Evolutionary conservation across 257 asterid species (phyloP), one percentile per base, ranked within the genome.

Genomic region (Coffea eugenioides): DNA sequence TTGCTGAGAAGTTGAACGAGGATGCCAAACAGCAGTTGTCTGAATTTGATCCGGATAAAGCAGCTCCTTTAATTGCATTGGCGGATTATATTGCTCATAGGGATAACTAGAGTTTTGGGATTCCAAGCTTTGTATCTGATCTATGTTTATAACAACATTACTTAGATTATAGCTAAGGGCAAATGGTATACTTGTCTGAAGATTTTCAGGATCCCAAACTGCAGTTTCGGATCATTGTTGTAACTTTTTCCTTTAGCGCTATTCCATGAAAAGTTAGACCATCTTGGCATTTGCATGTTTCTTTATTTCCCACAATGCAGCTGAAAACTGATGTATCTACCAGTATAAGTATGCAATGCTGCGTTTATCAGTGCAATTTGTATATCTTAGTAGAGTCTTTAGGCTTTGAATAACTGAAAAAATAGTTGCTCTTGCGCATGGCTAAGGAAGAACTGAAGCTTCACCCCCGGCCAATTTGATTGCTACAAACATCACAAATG

Each of bases 1-100:
- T 93, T 74, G 94, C 97, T 0, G 83, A 69, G 80, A 73, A 81
- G 82, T 80, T 93, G 76, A 91, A 90, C 49, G 71, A 52, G 18
- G 95, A 90, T 56, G 97, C 97, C 3, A 93, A 88, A 82, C 73
- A 70, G 76, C 95, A 91, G 86, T 83, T 93, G 71, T 81, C 59
- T 59, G 90, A 79, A 12, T 93, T 93, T 74, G 92, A 93, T 76
- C 79, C 51, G 7, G 23, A 57, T 0, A 93, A 88, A 88, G 89
- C 90, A 16, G 90, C 93, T 5, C 97, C 97, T 18, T 76, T 93
- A 78, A 79, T 84, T 73, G 93, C 95, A 2, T 82, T 93, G 85
- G 94, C 97, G 0, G 92, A 93, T 87, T 93, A 93, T 82, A 90
- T 93, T 81, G 94, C 94, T 54, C 77, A 82, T 74, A 82, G 97